These are phyloP conservation scores for Boletales sp. DNA, from an alignment of 768 basidiomycete genomes.

Conservation along the genomic window DNA sequence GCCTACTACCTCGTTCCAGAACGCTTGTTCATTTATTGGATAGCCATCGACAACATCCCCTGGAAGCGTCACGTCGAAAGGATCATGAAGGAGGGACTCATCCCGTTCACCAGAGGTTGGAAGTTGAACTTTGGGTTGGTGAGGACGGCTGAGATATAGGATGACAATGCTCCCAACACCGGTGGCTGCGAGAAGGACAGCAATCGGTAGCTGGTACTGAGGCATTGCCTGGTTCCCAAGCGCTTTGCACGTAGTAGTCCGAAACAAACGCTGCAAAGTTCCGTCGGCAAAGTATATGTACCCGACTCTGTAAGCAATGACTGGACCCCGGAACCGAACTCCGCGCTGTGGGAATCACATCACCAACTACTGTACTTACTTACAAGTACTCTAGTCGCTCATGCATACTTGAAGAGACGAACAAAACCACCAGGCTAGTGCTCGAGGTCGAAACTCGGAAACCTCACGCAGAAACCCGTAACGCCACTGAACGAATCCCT, in stretches of 20 bases:
- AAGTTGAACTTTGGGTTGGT: slow-evolving; percentile 52
- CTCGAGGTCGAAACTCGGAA: no score
- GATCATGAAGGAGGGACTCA: slow-evolving; percentile 39
- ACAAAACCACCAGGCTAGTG: no score
- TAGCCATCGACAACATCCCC: slow-evolving; percentile 68
- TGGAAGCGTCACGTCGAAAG: slow-evolving; percentile 69
- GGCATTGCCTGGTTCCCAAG: slow-evolving; percentile 40
- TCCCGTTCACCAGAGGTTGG: slow-evolving; percentile 28
- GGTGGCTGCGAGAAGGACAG: slow-evolving; percentile 41
- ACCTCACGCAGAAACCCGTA: no score
- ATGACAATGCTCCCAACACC: slow-evolving; percentile 43
- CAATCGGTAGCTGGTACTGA: slow-evolving; percentile 55
- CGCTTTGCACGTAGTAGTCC: no score
- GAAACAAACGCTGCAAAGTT: no score
- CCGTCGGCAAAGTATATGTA: not conserved
- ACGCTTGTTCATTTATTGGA: slow-evolving; percentile 56
- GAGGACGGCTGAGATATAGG: slow-evolving; percentile 38
- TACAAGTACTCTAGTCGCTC: no score
- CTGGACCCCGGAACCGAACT: slow-evolving; percentile 5
- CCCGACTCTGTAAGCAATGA: slow-evolving; percentile 4
- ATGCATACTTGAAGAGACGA: no score
- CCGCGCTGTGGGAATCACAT: not conserved
- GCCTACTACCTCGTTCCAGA: slow-evolving; percentile 53
- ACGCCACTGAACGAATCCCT: no score
- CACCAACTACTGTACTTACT: no score